Conservation (phyloP, 441 rosid species). For the Hura crepitans region DNA sequence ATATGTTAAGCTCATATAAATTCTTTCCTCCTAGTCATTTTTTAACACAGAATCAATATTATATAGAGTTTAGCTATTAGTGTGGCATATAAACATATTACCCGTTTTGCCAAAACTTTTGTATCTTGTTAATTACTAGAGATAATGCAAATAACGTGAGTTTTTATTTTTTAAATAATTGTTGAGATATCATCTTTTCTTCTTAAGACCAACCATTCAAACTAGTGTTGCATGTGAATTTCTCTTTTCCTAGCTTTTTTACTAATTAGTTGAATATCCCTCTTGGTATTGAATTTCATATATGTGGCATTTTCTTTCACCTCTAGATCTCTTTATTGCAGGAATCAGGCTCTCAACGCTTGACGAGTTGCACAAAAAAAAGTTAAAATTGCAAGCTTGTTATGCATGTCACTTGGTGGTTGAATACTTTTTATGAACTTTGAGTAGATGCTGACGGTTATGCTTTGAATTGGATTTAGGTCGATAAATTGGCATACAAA, state of each 20-base stretch:
- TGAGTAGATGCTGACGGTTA: conserved; percentile 24
- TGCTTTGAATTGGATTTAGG: conserved; percentile 43
- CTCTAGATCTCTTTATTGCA: conserved; percentile 81
- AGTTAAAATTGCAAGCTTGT: conserved; percentile 63
- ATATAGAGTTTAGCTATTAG: neutral
- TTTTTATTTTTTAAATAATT: neutral
- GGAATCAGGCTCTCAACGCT: conserved; percentile 74
- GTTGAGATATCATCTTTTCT: neutral
- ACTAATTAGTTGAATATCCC: neutral
- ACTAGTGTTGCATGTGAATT: neutral
- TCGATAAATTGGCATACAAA: conserved; percentile 72
- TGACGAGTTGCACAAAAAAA: conserved; percentile 72
- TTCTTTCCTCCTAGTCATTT: neutral
- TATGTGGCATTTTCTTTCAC: conserved; percentile 3
- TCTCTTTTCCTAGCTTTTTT: neutral
- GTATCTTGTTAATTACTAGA: neutral
- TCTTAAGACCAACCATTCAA: neutral
- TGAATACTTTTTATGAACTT: neutral
- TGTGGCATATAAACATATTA: neutral
- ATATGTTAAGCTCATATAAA: neutral
- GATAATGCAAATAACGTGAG: neutral
- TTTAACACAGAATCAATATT: neutral
- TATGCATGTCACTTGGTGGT: conserved; percentile 4
- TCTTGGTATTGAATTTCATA: neutral
- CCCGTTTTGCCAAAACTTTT: neutral